A percentile compares a stretch with the other conserved stretches of the same genome.
phyloP scores from a whole-genome alignment of 306 rosid genomes.

The Inga oerstediana region DNA sequence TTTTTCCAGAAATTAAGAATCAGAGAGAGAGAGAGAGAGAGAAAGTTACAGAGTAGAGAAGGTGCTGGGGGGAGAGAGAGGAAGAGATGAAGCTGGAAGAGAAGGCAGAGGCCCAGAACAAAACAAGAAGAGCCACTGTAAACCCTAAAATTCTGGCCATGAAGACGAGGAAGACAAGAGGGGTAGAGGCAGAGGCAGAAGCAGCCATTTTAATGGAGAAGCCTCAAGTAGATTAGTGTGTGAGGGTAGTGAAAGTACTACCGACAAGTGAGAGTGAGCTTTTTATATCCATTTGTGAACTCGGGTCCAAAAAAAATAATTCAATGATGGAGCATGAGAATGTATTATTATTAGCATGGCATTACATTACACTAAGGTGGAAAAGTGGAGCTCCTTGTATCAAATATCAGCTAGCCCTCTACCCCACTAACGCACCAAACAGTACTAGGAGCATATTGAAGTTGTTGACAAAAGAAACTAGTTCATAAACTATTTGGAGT shows the following conservation, averaged over 20 bases:
- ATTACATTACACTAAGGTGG: too few species aligned
- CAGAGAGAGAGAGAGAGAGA: constrained; percentile 28
- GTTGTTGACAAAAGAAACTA: too few species aligned
- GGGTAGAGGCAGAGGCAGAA: neutral
- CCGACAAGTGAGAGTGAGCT: neutral
- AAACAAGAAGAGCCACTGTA: constrained; percentile 58
- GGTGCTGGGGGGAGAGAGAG: constrained; percentile 52
- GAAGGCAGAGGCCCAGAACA: constrained; percentile 71
- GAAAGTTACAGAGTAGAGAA: constrained; percentile 54
- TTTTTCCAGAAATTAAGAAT: neutral
- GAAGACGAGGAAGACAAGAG: neutral
- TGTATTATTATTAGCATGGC: too few species aligned
- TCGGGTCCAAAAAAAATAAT: too few species aligned
- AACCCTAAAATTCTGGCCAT: constrained; percentile 52
- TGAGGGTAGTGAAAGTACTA: neutral
- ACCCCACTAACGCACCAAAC: too few species aligned
- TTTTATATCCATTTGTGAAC: neutral
- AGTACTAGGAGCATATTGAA: too few species aligned
- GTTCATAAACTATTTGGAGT: too few species aligned
- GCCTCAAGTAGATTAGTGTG: neutral
- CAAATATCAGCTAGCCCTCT: too few species aligned
- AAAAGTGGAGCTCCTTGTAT: too few species aligned
- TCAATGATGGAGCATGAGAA: neutral
- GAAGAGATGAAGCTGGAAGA: constrained; percentile 67
- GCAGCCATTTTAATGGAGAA: neutral